Base-by-base conservation (phyloP, 1,139 yeast genomes). In the Suhomyces anneliseae region DNA sequence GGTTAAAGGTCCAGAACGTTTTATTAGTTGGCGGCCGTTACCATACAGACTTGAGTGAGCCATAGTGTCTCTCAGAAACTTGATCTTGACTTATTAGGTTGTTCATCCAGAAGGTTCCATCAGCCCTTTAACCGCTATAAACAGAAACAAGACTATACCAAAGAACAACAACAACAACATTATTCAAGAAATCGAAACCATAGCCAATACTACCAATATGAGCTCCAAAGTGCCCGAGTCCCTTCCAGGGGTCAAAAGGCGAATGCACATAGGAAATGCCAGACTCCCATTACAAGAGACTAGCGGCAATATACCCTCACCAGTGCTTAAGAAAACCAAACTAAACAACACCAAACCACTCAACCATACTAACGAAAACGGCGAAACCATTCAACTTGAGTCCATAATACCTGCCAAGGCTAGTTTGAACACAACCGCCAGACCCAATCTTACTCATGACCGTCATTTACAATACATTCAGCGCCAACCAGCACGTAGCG, bases 261-360 rank as follows among this genome's bases (percentile, higher is more conserved):
- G 58, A 34, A 46, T 51, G 38, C 53, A 50, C 34, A 46, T 54
- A 47, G 48, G 45, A 27, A 44, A 46, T 43, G 53, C 65, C n/a
- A 57, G 80, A 49, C 64, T 65, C 34, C 79, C 80, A 5, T 65
- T 75, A 49, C 67, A 67, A 55, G 79, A 75, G 54, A 69, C 79
- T 26, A 69, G 67, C 51, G 67, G 70, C 24, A 75, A 75, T 49
- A 58, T 74, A 26, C 78, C 78, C 4, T 67, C 73, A 26, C 78
- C 78, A 1, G 60, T 55, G 27, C 52, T 62, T 37, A 73, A 72
- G 53, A 67, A 68, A 54, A 61, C 66, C 42, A 63, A 62, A 46
- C 51, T 61, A 14, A 56, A 53, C 47, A 52, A 50, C 42, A 34
- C 44, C 31, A 47, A 42, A 27, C 27, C 44, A 9, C 35, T 36